Evolutionary conservation across 1,284 basidiomycete species (phyloP).

Genomic region (Cutaneotrichosporon sp.): DNA sequence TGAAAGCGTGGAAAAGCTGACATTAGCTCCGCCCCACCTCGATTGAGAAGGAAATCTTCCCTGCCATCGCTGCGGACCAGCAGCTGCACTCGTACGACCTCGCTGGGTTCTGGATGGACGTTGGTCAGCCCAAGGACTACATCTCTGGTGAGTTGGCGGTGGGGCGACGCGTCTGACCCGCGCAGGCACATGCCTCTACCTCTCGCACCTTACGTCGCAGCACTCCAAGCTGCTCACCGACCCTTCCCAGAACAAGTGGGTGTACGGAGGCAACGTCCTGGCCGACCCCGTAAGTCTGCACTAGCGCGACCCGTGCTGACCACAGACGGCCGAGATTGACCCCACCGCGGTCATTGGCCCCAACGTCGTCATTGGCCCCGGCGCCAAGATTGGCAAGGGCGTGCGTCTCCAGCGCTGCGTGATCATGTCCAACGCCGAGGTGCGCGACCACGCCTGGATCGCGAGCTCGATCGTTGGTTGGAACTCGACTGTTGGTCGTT

Average conservation of each 20-base stretch:
- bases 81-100: slow-evolving; percentile 55
- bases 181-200: slow-evolving; percentile 53
- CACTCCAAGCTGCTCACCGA: slow-evolving; percentile 50
- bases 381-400: slow-evolving; percentile 52
- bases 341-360: slow-evolving; percentile 52
- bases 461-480: slow-evolving; percentile 53
- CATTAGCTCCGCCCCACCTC: slow-evolving; percentile 52
- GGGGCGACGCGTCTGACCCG: not conserved
- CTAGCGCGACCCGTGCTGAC: slow-evolving; percentile 9
- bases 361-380: slow-evolving; percentile 54
- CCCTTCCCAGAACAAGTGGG: slow-evolving; percentile 51
- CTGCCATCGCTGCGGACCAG: slow-evolving; percentile 50
- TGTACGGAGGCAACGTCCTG: slow-evolving; percentile 52
- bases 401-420: slow-evolving; percentile 54
- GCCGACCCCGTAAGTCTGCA: slow-evolving; percentile 47
- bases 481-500: slow-evolving; percentile 54
- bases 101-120: slow-evolving; percentile 55
- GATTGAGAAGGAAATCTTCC: slow-evolving; percentile 55
- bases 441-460: slow-evolving; percentile 54
- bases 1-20: slow-evolving; percentile 3
- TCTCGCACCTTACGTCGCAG: slow-evolving; percentile 50
- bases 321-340: slow-evolving; percentile 51
- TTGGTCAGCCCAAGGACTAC: slow-evolving; percentile 55
- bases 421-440: slow-evolving; percentile 50
- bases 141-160: slow-evolving; percentile 37